Conservation (phyloP, 306 rosid species). For the Cucurbita argyrosperma region DNA sequence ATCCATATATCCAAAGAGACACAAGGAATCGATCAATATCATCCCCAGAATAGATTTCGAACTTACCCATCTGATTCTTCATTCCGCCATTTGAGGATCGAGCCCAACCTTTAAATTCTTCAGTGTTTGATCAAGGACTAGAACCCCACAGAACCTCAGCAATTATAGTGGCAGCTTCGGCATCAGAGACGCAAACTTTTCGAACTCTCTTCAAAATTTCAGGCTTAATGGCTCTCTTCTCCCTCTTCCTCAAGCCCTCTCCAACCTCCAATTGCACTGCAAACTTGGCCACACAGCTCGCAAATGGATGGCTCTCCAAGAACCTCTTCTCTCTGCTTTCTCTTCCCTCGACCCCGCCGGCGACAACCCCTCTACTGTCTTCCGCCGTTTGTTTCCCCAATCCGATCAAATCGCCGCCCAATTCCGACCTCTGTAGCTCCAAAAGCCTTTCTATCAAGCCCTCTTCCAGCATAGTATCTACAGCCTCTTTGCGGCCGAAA, state of each 20-base stretch:
- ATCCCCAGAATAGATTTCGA: not conserved
- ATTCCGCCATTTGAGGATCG: not conserved
- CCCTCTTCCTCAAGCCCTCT: slow-evolving; percentile 81
- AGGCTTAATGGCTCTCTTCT: slow-evolving; percentile 64
- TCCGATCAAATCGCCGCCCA: slow-evolving; percentile 42
- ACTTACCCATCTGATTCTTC: not conserved
- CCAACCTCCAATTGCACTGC: slow-evolving; percentile 85
- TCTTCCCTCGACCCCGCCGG: slow-evolving; percentile 16
- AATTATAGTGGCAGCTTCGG: slow-evolving; percentile 66
- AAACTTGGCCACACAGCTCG: slow-evolving; percentile 70
- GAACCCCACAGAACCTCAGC: slow-evolving; percentile 91
- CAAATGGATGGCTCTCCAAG: slow-evolving; percentile 43
- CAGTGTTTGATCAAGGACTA: slow-evolving; percentile 23
- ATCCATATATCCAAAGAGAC: not conserved
- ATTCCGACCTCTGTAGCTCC: slow-evolving; percentile 59
- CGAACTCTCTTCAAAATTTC: slow-evolving; percentile 46
- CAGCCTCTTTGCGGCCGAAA: slow-evolving; percentile 75
- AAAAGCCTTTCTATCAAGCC: slow-evolving; percentile 52
- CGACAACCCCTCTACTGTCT: slow-evolving; percentile 9
- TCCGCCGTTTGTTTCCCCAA: slow-evolving; percentile 9
- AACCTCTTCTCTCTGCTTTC: slow-evolving; percentile 17
- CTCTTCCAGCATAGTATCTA: slow-evolving; percentile 63
- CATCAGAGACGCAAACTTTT: slow-evolving; percentile 53
- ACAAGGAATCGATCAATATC: not conserved
- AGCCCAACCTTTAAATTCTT: not conserved